Percentiles rank a stretch among this genome's conserved stretches.
These are phyloP conservation scores for Sclerotinia borealis DNA, from an alignment of 2,329 filamentous ascomycete species.

Conservation along the genomic window DNA sequence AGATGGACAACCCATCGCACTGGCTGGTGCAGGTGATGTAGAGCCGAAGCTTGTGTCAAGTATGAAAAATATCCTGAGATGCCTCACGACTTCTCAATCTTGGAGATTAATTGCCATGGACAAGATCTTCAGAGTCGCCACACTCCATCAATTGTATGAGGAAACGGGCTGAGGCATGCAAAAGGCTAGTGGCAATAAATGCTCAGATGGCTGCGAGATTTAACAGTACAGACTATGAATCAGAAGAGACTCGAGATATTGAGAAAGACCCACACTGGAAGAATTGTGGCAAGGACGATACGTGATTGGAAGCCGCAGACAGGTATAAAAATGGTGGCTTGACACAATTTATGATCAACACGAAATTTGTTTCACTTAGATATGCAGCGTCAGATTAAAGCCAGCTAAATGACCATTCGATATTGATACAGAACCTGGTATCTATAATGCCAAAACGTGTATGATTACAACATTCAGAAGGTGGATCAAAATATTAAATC, in stretches of 20 bases:
- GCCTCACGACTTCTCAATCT: too few relatives aligned
- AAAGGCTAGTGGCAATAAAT: not conserved
- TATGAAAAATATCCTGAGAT: too few relatives aligned
- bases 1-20: too few relatives aligned
- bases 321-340: not conserved
- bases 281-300: not conserved
- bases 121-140: too few relatives aligned
- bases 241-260: not conserved
- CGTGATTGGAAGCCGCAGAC: not conserved
- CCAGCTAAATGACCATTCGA: not conserved
- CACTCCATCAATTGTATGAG: too few relatives aligned
- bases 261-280: too few relatives aligned
- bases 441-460: not conserved
- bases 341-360: not conserved
- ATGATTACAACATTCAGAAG: not conserved
- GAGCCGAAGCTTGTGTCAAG: too few relatives aligned
- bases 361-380: not conserved
- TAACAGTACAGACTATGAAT: not conserved
- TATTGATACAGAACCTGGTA: slow-evolving; percentile 2
- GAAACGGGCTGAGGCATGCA: not conserved
- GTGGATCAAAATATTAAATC: not conserved
- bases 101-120: too few relatives aligned
- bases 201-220: not conserved
- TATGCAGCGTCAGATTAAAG: not conserved
- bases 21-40: too few relatives aligned